Evolutionary conservation across 768 basidiomycete genomes (phyloP).

Genomic region (Dentipellis sp.): DNA sequence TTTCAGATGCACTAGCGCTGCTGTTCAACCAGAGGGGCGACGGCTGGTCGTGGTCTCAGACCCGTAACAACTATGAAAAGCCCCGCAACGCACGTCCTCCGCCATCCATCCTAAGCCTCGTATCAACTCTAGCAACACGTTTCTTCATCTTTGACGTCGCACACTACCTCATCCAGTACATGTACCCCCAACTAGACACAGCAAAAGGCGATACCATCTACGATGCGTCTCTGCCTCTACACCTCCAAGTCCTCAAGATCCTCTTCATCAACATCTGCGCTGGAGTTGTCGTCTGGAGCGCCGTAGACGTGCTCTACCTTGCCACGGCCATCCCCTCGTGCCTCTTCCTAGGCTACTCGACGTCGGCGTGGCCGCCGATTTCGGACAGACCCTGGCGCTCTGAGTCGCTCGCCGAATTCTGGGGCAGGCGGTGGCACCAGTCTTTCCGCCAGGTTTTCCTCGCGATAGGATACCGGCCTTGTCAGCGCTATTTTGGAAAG

Average conservation of each 20-base stretch:
- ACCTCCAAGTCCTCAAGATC: background rate
- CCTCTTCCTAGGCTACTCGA: conserved; percentile 21
- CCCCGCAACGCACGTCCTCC: background rate
- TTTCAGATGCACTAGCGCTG: conserved; percentile 9
- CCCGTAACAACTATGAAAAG: background rate
- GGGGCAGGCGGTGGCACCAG: conserved; percentile 31
- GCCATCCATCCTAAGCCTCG: background rate
- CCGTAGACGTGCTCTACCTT: conserved; percentile 16
- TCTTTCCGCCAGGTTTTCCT: conserved; percentile 24
- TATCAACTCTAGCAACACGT: background rate
- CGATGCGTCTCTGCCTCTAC: background rate
- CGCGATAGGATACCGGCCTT: conserved; percentile 20
- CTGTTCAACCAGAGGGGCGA: conserved; percentile 7
- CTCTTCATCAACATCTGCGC: background rate
- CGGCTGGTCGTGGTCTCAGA: conserved; percentile 10
- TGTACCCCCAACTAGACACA: conserved; percentile 1
- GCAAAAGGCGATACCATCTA: conserved; percentile 2
- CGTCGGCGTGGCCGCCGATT: conserved; percentile 24
- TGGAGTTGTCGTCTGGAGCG: conserved; percentile 5
- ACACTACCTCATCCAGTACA: conserved; percentile 1
- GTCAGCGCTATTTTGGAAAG: conserved; percentile 36
- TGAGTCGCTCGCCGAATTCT: conserved; percentile 28
- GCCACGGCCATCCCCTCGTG: conserved; percentile 17
- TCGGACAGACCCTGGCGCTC: conserved; percentile 26
- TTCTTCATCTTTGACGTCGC: background rate